phyloP scores from a whole-genome alignment of 345 rosid species.

The Lepidium didymum region DNA sequence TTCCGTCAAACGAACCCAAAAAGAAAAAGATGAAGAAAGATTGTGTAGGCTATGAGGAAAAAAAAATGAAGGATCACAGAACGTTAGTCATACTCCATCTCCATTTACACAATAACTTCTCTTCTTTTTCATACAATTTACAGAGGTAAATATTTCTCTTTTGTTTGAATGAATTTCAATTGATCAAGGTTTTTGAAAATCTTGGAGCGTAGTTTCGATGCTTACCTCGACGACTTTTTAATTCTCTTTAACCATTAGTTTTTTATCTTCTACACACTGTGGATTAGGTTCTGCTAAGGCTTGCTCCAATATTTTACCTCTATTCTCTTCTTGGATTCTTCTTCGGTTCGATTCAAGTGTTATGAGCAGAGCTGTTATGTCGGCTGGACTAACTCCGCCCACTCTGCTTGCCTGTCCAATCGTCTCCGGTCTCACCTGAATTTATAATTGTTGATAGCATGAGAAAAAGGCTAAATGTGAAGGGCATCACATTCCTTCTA shows the following conservation, averaged over 20 bases:
- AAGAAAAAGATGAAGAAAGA: too few species aligned
- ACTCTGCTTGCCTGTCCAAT: constrained; percentile 94
- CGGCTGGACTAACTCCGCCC: constrained; percentile 96
- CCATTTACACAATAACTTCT: too few species aligned
- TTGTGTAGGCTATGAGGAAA: too few species aligned
- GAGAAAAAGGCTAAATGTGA: not conserved
- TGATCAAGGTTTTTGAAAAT: constrained; percentile 3
- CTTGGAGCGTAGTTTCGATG: not conserved
- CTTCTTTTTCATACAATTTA: too few species aligned
- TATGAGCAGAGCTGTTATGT: constrained; percentile 80
- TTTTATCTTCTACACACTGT: constrained; percentile 4
- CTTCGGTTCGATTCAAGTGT: constrained; percentile 74
- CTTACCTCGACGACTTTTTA: not conserved
- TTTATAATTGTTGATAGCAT: not conserved
- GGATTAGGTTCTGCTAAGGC: constrained; percentile 28
- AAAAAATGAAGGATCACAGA: too few species aligned
- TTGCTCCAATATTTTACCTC: constrained; percentile 39
- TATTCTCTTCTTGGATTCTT: constrained; percentile 51
- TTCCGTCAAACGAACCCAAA: too few species aligned
- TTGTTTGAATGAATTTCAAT: not conserved
- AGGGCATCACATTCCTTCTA: not conserved
- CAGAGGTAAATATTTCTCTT: not conserved
- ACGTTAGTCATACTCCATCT: too few species aligned
- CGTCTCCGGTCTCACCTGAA: constrained; percentile 88
- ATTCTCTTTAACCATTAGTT: constrained; percentile 10